These are phyloP conservation scores for Phaseolus coccineus DNA, from an alignment of 331 rosid genomes.

Conservation along the genomic window DNA sequence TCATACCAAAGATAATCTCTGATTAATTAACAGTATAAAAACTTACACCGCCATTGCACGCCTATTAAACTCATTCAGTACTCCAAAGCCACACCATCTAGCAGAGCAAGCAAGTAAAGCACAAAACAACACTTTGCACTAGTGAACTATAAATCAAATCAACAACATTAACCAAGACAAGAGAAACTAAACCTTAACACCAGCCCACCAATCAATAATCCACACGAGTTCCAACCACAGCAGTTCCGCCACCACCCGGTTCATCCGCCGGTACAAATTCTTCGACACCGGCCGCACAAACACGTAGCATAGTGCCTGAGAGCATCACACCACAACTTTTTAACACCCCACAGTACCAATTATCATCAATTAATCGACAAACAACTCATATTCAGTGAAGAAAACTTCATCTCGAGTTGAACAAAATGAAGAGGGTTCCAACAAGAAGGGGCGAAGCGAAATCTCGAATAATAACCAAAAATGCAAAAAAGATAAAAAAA, in stretches of 20 bases:
- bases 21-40: not conserved
- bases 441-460: not conserved
- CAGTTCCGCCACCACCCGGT: slow-evolving; percentile 71
- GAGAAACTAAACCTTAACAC: slow-evolving; percentile 63
- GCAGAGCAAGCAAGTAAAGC: slow-evolving; percentile 10
- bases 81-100: not conserved
- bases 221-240: slow-evolving; percentile 89
- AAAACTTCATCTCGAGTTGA: not conserved
- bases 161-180: not conserved
- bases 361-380: not conserved
- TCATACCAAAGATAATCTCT: not conserved
- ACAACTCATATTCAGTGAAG: not conserved
- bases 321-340: not conserved
- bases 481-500: not conserved
- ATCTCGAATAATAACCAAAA: not conserved
- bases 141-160: not conserved
- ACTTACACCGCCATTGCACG: not conserved
- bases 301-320: slow-evolving; percentile 73
- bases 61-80: not conserved
- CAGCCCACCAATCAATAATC: slow-evolving; percentile 95
- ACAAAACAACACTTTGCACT: not conserved
- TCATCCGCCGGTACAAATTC: slow-evolving; percentile 70
- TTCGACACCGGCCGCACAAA: slow-evolving; percentile 75
- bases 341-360: not conserved
- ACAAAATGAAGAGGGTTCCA: not conserved